Base-by-base conservation (phyloP, 305 asterid genomes). In the Solanum hybrid region DNA sequence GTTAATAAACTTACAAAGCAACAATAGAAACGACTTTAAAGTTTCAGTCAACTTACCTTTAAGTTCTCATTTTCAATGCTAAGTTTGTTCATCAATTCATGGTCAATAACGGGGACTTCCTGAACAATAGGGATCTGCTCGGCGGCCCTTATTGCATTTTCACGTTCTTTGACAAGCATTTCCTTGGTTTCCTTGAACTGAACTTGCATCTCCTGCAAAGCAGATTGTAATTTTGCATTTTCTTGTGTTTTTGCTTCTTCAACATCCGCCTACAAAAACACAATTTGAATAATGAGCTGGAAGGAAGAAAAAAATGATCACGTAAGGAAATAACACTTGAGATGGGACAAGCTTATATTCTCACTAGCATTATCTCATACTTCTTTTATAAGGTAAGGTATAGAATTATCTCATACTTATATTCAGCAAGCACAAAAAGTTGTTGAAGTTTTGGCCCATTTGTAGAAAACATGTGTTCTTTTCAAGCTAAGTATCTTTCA, bases 201-300 rank as follows among this genome's bases (percentile, higher is more conserved):
- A 92, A 92, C 93, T 91, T 97, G 98, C 92, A 93, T 94, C 90
- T 96, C 98, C 88, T 94, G 96, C 91, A 96, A 91, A 92, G 98
- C 95, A 90, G 96, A 93, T 92, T 95, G 97, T 89, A 98, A 87
- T 93, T 97, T 97, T 68, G 95, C 89, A 92, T 94, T 96, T 94
- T 98, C 99, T 91, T 94, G 98, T 75, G 96, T 93, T 95, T 98
- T 98, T 89, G 99, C 95, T 93, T 95, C 99, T 93, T 98, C 99
- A 76, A 97, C 75, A 91, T 98, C 99, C 86, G 96, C 94, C 99
- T 98, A 92, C 80, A 90, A 88, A 83, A 87, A 90, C 7, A 87
- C 15, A 91, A 68, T 3, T 76, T 33, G 61, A 27, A 79, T 86
- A 41, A 81, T 82, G 32, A 87, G 79, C 90, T 90, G 85, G 68